Conservation (phyloP, 371 early-diverging fungal genomes). For the Neoconidiobolus thromboides region DNA sequence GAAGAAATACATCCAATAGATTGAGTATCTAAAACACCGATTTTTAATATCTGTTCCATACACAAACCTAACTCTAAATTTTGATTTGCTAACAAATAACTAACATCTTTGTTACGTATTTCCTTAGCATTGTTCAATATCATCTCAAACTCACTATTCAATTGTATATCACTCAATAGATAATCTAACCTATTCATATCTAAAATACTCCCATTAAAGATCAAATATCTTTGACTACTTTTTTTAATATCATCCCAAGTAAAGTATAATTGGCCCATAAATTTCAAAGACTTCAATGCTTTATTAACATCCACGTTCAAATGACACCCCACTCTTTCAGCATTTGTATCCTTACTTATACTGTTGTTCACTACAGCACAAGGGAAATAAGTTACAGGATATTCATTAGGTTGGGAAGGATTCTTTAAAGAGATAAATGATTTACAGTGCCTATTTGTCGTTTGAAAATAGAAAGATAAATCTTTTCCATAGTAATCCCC, state of each 20-base stretch:
- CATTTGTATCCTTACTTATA: conserved; percentile 24
- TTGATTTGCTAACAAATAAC: conserved; percentile 12
- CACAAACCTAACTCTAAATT: conserved; percentile 10
- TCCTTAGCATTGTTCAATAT: conserved; percentile 11
- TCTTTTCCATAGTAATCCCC: conserved; percentile 34
- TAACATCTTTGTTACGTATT: conserved; percentile 15
- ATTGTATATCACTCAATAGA: conserved; percentile 17
- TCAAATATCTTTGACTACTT: conserved; percentile 25
- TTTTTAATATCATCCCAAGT: conserved; percentile 43
- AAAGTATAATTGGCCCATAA: conserved; percentile 42
- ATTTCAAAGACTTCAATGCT: conserved; percentile 14
- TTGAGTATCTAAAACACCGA: conserved; percentile 51
- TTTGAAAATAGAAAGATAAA: conserved; percentile 58
- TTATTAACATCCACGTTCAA: conserved; percentile 19
- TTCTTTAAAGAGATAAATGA: conserved; percentile 22
- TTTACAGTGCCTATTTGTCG: conserved; percentile 33
- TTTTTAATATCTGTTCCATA: conserved; percentile 18
- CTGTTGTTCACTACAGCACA: conserved; percentile 29
- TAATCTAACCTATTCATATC: conserved; percentile 27
- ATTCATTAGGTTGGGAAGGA: conserved; percentile 19
- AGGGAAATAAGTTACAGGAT: conserved; percentile 46
- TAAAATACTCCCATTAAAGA: conserved; percentile 59
- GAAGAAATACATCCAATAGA: conserved; percentile 61
- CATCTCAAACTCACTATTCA: conserved; percentile 4
- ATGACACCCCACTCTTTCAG: conserved; percentile 44